phyloP scores from a whole-genome alignment of 2,329 filamentous ascomycete species.

The Cercospora brassicicola region DNA sequence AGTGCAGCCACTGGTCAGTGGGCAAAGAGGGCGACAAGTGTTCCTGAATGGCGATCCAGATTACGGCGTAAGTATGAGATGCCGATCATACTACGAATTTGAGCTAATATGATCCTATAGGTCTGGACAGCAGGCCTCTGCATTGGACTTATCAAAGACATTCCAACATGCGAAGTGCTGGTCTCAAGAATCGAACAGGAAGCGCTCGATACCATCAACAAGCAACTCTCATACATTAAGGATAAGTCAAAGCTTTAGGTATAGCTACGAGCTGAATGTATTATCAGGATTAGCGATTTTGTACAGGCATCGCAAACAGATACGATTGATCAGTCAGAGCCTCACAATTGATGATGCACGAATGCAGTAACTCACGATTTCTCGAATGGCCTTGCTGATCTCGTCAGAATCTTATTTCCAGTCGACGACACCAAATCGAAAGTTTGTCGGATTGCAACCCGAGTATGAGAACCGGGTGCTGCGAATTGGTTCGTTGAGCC shows the following conservation, averaged over 20 bases:
- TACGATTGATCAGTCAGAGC: neutral
- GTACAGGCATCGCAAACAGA: neutral
- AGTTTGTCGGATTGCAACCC: too few relatives aligned
- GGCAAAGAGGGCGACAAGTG: conserved; percentile 83
- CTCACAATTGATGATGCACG: neutral
- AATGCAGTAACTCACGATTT: neutral
- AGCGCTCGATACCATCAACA: conserved; percentile 45
- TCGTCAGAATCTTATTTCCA: too few relatives aligned
- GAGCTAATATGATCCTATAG: conserved; percentile 50
- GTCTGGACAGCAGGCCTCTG: conserved; percentile 98
- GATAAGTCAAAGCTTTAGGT: conserved; percentile 16
- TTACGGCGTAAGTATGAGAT: conserved; percentile 66
- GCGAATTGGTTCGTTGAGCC: neutral
- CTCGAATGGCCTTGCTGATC: neutral
- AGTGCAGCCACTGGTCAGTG: conserved; percentile 80
- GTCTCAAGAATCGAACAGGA: conserved; percentile 48
- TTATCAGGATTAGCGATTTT: neutral
- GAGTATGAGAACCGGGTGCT: neutral
- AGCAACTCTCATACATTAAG: conserved; percentile 29
- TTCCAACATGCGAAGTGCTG: conserved; percentile 49
- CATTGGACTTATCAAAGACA: conserved; percentile 60
- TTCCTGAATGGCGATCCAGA: conserved; percentile 91
- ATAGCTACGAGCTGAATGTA: neutral
- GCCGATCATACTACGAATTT: neutral
- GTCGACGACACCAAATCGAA: too few relatives aligned